Evolutionary conservation across 179 eudicot genomes (phyloP), one percentile per base, ranked within the genome.

Genomic region (Camellia oleifera): DNA sequence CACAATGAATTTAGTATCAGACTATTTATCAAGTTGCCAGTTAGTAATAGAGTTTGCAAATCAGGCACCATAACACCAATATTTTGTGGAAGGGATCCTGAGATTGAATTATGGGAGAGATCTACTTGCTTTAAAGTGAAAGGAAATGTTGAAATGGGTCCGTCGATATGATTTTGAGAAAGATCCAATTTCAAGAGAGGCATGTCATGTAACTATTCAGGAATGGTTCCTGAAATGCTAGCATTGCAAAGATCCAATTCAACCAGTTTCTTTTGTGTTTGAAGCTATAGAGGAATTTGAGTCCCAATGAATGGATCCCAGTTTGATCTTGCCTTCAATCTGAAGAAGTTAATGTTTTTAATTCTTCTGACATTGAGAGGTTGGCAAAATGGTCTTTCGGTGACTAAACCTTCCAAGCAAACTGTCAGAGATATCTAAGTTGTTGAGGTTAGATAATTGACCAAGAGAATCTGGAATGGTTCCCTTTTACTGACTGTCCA

Each of bases 351-450:
- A 65, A 7, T 9, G 17, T 50, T 0, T 4, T n/a, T 52, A 79
- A 60, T 10, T 69, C 70, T 7, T 32, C 70, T 3, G 69, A 58
- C 40, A 2, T 69, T 0, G 81, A 53, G 14, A 79, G 77, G 45
- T 78, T 68, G 10, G 18, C 61, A 20, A 72, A 79, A 15, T 68
- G 72, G 58, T 26, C 50, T 53, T 32, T 70, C 82, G 3, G 82
- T 52, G 76, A 73, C 50, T 18, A 26, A 61, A 53, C 81, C 80
- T 42, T 77, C 48, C 7, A 71, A 13, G 40, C 2, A 7, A 32
- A 46, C 72, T 79, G 2, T 44, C 13, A 54, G 78, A 78, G 10
- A 78, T 7, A 45, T 53, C n/a, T 11, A 82, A 50, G 4, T 0
- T 13, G 11, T 42, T 54, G 2, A 78, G 74, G 68, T 57, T 75